phyloP scores from a whole-genome alignment of 2,329 filamentous ascomycete species.

The Fusarium sp. region DNA sequence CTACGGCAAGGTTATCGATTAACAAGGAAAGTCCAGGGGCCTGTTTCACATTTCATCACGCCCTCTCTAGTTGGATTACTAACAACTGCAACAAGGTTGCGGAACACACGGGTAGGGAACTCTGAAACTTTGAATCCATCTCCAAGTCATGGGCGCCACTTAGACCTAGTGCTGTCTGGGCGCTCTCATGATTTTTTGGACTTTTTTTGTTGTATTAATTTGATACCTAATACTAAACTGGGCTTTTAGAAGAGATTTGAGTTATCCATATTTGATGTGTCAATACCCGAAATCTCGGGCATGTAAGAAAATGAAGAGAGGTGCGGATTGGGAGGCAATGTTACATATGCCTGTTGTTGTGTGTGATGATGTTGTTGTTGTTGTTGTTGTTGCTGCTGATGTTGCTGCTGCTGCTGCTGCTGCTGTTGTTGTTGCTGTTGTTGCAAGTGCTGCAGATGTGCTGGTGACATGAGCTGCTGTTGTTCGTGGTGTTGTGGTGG shows the following conservation, averaged over 20 bases:
- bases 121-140: neutral
- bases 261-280: neutral
- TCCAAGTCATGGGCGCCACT: neutral
- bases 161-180: neutral
- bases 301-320: neutral
- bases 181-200: neutral
- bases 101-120: neutral
- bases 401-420: neutral
- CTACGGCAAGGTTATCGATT: neutral
- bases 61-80: neutral
- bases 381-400: neutral
- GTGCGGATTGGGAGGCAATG: neutral
- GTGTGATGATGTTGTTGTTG: neutral
- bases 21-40: neutral
- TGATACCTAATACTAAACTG: neutral
- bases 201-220: neutral
- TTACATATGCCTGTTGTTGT: neutral
- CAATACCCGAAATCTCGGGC: neutral
- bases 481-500: neutral
- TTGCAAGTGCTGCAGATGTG: conserved; percentile 4
- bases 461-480: neutral
- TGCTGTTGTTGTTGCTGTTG: neutral
- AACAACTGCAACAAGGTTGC: neutral
- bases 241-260: neutral
- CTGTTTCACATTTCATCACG: neutral